Evolutionary conservation across 148 eudicot species (phyloP), one percentile per base, ranked within the genome.

Genomic region (Cornus kousa): DNA sequence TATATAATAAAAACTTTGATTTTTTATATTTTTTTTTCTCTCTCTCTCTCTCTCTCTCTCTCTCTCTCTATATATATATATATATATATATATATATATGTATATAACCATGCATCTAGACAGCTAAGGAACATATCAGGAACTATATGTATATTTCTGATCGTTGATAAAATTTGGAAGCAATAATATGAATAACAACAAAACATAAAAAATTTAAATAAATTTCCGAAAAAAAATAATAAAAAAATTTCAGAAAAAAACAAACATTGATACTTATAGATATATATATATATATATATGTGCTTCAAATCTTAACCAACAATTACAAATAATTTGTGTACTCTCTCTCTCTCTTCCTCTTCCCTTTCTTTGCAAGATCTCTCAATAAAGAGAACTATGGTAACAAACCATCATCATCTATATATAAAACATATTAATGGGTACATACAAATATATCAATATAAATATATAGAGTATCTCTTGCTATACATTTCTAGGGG

Each of bases 401-500:
- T 13, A 75, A 23, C 68, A 37, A 9, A 75, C 37, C 70, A 75
- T 65, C 35, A 17, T 39, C 62, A 14, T 62, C 78, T 24, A 65
- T 57, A 76, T 66, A 67, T 65, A 17, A 74, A 74, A 75, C 24
- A 39, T 75, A 65, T 22, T 16, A 17, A 65, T 31, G 5, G n/a
- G 2, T 74, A 39, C 57, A 43, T 67, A 67, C 64, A 68, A 31
- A 75, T 75, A 24, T 37, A 64, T 64, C 22, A 5, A 70, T 43
- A 43, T 39, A 39, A 0, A 39, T 39, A 39, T 50, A 68, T 75
- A 39, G 8, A 39, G 65, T 80, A 22, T 74, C 60, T n/a, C 28
- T 74, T 24, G 65, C 79, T 81, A 70, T 81, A 75, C 83, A 81
- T 64, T 43, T 60, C 70, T 69, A 55, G 48, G 72, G 43, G 7